phyloP scores from a whole-genome alignment of 768 basidiomycete species.

The Rhodocollybia butyracea region DNA sequence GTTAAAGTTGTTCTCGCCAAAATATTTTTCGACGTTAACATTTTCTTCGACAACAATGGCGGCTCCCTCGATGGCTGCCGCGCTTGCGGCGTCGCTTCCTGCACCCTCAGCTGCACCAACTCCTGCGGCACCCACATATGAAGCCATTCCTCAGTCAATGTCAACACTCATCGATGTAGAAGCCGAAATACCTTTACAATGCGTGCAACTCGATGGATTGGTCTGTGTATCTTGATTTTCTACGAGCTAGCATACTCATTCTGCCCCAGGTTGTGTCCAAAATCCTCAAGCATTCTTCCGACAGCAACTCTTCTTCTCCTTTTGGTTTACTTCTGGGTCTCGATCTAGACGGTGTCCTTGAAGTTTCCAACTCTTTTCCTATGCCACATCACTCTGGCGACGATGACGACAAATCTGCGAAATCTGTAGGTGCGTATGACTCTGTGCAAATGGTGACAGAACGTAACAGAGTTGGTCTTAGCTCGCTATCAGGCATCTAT shows the following conservation, averaged over 20 bases:
- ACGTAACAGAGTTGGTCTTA: slow-evolving; percentile 23
- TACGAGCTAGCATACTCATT: background rate
- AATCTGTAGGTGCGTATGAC: slow-evolving; percentile 59
- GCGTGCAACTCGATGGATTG: slow-evolving; percentile 83
- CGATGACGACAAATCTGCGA: slow-evolving; percentile 80
- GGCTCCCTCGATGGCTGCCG: slow-evolving; percentile 88
- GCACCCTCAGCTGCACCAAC: slow-evolving; percentile 57
- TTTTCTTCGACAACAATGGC: slow-evolving; percentile 42
- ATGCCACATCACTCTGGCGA: slow-evolving; percentile 70
- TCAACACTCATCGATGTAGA: slow-evolving; percentile 92
- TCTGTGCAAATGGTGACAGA: slow-evolving; percentile 6
- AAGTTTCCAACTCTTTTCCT: slow-evolving; percentile 89
- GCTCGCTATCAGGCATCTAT: slow-evolving; percentile 82
- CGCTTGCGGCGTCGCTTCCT: slow-evolving; percentile 81
- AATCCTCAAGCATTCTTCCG: slow-evolving; percentile 89
- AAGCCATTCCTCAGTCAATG: slow-evolving; percentile 90
- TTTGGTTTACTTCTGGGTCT: slow-evolving; percentile 88
- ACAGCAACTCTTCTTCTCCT: slow-evolving; percentile 67
- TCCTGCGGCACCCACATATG: slow-evolving; percentile 67
- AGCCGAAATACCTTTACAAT: slow-evolving; percentile 76
- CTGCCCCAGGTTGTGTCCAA: slow-evolving; percentile 78
- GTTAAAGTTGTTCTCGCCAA: too few species aligned
- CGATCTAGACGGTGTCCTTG: slow-evolving; percentile 87
- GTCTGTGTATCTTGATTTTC: slow-evolving; percentile 40
- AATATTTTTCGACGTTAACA: too few species aligned